These are phyloP conservation scores for Dionaea muscipula DNA, from an alignment of 179 eudicot genomes.

Conservation along the genomic window DNA sequence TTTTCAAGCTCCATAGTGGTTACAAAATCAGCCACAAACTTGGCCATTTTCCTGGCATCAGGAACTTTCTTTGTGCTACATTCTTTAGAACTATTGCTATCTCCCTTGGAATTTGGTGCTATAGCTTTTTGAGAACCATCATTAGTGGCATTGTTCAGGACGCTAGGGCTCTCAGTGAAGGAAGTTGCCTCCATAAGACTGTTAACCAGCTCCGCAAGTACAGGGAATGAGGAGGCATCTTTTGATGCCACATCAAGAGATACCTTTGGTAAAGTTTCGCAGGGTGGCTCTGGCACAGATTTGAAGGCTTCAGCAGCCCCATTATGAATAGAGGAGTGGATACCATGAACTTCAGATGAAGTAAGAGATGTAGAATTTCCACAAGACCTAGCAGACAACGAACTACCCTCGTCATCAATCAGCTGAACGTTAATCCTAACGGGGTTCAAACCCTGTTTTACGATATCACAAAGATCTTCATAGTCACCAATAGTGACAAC, in stretches of 20 bases:
- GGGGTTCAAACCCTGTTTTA: conserved; percentile 62
- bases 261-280: conserved; percentile 35
- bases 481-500: conserved; percentile 66
- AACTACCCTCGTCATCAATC: conserved; percentile 20
- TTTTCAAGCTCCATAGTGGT: neutral
- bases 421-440: conserved; percentile 50
- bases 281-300: conserved; percentile 42
- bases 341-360: conserved; percentile 19
- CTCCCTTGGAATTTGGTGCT: conserved; percentile 9
- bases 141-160: conserved; percentile 7
- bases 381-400: conserved; percentile 18
- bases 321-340: conserved; percentile 16
- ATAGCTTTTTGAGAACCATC: conserved; percentile 6
- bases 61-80: conserved; percentile 7
- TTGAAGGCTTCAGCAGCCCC: conserved; percentile 35
- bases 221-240: conserved; percentile 36
- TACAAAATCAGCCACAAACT: conserved; percentile 6
- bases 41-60: neutral
- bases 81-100: conserved; percentile 9
- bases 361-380: conserved; percentile 30
- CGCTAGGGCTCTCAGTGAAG: conserved; percentile 19
- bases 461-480: conserved; percentile 61
- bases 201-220: conserved; percentile 37
- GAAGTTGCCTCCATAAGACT: conserved; percentile 27
- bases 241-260: conserved; percentile 40